Percentiles rank a stretch among this genome's conserved stretches.
phyloP scores from a whole-genome alignment of 106 monocot species.

The Allium sativum region DNA sequence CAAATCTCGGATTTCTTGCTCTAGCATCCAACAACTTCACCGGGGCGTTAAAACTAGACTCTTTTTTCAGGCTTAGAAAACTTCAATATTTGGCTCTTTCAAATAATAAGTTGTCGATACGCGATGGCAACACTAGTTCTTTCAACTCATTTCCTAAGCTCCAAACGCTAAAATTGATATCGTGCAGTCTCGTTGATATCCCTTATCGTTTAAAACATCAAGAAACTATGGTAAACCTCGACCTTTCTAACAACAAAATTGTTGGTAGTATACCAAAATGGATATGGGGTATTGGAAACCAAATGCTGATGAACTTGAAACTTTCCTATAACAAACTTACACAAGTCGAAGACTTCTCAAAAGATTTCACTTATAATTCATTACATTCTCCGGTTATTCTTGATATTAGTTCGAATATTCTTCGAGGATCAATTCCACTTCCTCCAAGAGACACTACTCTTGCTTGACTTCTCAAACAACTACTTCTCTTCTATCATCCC shows the following conservation, averaged over 20 bases:
- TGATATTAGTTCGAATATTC: constrained; percentile 49
- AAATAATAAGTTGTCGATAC: constrained; percentile 33
- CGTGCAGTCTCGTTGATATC: constrained; percentile 36
- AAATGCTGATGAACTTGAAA: constrained; percentile 46
- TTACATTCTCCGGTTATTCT: constrained; percentile 11
- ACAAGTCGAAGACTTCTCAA: constrained; percentile 5
- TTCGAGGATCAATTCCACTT: constrained; percentile 42
- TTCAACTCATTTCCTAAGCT: constrained; percentile 21
- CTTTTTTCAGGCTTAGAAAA: constrained; percentile 14
- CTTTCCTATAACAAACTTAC: constrained; percentile 55
- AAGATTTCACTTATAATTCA: constrained; percentile 24
- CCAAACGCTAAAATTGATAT: constrained; percentile 23
- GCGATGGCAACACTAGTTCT: constrained; percentile 15
- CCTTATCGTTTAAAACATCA: constrained; percentile 35
- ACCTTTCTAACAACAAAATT: constrained; percentile 57
- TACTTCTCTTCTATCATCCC: constrained; percentile 46
- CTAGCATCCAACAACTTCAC: constrained; percentile 43
- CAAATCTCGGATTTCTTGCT: constrained; percentile 17
- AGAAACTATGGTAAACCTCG: constrained; percentile 14
- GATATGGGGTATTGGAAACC: constrained; percentile 45
- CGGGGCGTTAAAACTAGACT: constrained; percentile 28
- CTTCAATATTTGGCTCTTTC: constrained; percentile 36
- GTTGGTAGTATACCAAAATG: constrained; percentile 45
- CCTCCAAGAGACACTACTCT: constrained; percentile 21
- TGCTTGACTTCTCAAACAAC: constrained; percentile 64